Evolutionary conservation across 2,329 filamentous ascomycete species (phyloP), one percentile per base, ranked within the genome.

Genomic region (Rutstroemia sp.): DNA sequence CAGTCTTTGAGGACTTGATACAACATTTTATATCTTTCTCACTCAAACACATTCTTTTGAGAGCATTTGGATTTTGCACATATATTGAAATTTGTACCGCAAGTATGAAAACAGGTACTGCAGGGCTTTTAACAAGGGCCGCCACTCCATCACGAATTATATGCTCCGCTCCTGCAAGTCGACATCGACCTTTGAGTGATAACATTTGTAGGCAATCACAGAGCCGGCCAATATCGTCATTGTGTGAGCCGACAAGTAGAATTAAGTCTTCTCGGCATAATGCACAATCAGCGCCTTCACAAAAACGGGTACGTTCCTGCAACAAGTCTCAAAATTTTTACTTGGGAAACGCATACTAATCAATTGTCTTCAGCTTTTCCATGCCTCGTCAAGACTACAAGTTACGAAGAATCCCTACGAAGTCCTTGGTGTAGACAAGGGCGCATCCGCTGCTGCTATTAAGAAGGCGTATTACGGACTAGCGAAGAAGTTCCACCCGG

Each of bases 401-500:
- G 66, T 63, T 16, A 69, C 69, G 39, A 82, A 89, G 70, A 88
- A 99, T 67, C 94, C 94, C 1, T 99, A 99, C 73, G 82, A 84
- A 62, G 81, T 88, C 4, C 84, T 99, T 27, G 94, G 94, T 14
- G 89, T 99, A 30, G 78, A 78, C 67, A 95, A 92, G 71, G 80
- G 74, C 60, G 89, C 94, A n/a, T 85, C 89, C 1, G 76, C 90
- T 3, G 77, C 83, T 58, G 92, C 97, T 38, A 97, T 99, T 71
- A 99, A 99, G 72, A 97, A 96, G 72, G 92, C 94, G 3, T 99
- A 99, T 76, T 99, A 99, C 70, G 89, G 92, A 51, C 78, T 97
- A 58, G 94, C 94, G 19, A 99, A 99, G 74, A 99, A 97, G 69
- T 99, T 84, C 70, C 94, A 99, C 68, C 94, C 94, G 8, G 94